A percentile compares a stretch with the other conserved stretches of the same genome.
phyloP scores from a whole-genome alignment of 805 yeast species.

The Hanseniaspora clermontiae region DNA sequence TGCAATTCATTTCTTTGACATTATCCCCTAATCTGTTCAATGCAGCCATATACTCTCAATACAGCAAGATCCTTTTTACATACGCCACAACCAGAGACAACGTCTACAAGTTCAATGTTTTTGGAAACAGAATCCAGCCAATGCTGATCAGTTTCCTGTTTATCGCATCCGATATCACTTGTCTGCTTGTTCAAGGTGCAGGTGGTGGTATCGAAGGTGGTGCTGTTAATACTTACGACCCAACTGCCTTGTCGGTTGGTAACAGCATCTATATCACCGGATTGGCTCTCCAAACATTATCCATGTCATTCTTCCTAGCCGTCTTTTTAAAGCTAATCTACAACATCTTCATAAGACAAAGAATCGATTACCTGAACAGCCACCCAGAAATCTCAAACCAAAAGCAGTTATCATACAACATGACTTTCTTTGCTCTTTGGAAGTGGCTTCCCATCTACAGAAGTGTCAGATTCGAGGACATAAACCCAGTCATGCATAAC shows the following conservation, averaged over 20 bases:
- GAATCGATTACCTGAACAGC: constrained; percentile 19
- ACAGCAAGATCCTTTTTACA: constrained; percentile 54
- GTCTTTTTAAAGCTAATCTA: constrained; percentile 38
- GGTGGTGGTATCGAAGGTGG: constrained; percentile 67
- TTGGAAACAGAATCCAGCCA: constrained; percentile 26
- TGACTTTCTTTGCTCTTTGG: constrained; percentile 5
- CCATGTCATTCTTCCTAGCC: constrained; percentile 49
- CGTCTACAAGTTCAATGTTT: constrained; percentile 24
- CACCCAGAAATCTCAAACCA: constrained; percentile 7
- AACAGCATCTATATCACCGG: constrained; percentile 58
- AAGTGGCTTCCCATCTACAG: constrained; percentile 9
- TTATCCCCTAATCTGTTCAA: constrained; percentile 73
- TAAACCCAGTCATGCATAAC: constrained; percentile 22
- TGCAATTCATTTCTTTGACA: constrained; percentile 59
- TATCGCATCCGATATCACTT: constrained; percentile 49
- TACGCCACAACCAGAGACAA: constrained; percentile 32
- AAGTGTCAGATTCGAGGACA: background rate
- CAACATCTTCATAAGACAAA: constrained; percentile 27
- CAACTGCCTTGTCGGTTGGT: constrained; percentile 13
- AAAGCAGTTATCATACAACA: background rate
- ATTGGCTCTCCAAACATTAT: constrained; percentile 58
- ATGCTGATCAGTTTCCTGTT: constrained; percentile 39
- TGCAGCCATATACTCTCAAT: constrained; percentile 67
- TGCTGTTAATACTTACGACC: constrained; percentile 26
- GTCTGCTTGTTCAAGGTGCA: constrained; percentile 54